Base-by-base conservation (phyloP, 345 rosid genomes). In the Lepidium africanum region DNA sequence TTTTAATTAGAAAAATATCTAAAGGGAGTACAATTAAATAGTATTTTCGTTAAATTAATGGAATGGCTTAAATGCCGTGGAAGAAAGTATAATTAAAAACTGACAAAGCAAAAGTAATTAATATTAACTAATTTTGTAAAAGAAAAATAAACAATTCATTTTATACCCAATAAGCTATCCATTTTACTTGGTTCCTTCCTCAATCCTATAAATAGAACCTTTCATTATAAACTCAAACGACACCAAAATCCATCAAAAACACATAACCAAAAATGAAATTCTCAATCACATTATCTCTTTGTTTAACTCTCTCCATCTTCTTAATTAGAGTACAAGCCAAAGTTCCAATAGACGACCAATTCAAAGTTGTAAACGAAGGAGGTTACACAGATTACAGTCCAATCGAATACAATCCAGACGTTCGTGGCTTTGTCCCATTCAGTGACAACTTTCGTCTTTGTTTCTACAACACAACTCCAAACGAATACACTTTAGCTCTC, bases 401-500 rank as follows among this genome's bases (percentile, higher is more conserved):
- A 2, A 64, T 72, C 55, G 80, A 77, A 25, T 77, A 77, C 47
- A 73, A 67, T 2, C 65, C 73, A 1, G 75, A 55, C 49, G 76
- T 71, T 5, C 80, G 77, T 53, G 80, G 72, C 8, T 41, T 72
- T 7, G 59, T 33, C 3, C 69, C 65, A 0, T 60, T 47, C 55
- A 77, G 8, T 55, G 59, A 60, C 39, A 85, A 84, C n/a, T 90
- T 85, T 62, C 82, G 77, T 17, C 80, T 89, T 3, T 77, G 79
- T 74, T 89, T 87, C 49, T 84, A 81, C 40, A 85, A 81, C 71
- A 89, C 85, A 42, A 87, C 89, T 27, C 80, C 87, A 3, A 79
- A 83, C 59, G 86, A 80, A 32, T 90, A 55, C 79, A 85, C 86
- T 3, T 63, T 87, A 13, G 86, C 86, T 11, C 62, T 85, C 0